Conservation (phyloP, 2,329 filamentous ascomycete genomes). For the Lomentospora prolificans region DNA sequence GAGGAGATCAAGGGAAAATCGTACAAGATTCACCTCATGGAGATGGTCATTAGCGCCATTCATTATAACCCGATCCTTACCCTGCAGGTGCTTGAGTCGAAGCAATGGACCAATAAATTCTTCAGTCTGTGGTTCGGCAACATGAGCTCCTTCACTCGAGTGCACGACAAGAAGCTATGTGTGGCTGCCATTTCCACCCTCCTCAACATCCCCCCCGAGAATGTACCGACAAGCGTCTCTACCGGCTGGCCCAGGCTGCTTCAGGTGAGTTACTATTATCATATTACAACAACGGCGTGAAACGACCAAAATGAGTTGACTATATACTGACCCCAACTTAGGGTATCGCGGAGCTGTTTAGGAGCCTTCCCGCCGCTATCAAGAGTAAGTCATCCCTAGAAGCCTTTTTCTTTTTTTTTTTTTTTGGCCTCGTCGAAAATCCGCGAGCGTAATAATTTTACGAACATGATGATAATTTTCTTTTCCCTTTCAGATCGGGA, state of each 20-base stretch:
- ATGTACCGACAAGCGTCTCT: slow-evolving; percentile 86
- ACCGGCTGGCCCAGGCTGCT: slow-evolving; percentile 91
- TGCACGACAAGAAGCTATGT: slow-evolving; percentile 97
- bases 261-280: neutral
- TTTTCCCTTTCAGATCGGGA: slow-evolving; percentile 57
- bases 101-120: slow-evolving; percentile 96
- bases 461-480: neutral
- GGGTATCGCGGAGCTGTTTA: slow-evolving; percentile 85
- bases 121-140: slow-evolving; percentile 97
- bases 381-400: slow-evolving; percentile 53
- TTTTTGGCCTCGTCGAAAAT: neutral
- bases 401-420: neutral
- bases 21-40: slow-evolving; percentile 92
- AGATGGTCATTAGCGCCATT: slow-evolving; percentile 96
- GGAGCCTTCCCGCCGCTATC: slow-evolving; percentile 75
- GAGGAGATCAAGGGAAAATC: slow-evolving; percentile 81
- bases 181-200: slow-evolving; percentile 88
- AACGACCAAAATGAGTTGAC: too few relatives aligned
- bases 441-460: too few relatives aligned
- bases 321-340: slow-evolving; percentile 22
- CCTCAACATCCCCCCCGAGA: slow-evolving; percentile 65
- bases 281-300: too few relatives aligned
- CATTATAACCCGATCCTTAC: slow-evolving; percentile 91
- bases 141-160: slow-evolving; percentile 85
- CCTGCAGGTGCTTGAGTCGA: slow-evolving; percentile 78